A percentile compares a stretch with the other conserved stretches of the same genome.
These are phyloP conservation scores for Plicaturopsis crispa DNA, from an alignment of 768 basidiomycete genomes.

Conservation along the genomic window DNA sequence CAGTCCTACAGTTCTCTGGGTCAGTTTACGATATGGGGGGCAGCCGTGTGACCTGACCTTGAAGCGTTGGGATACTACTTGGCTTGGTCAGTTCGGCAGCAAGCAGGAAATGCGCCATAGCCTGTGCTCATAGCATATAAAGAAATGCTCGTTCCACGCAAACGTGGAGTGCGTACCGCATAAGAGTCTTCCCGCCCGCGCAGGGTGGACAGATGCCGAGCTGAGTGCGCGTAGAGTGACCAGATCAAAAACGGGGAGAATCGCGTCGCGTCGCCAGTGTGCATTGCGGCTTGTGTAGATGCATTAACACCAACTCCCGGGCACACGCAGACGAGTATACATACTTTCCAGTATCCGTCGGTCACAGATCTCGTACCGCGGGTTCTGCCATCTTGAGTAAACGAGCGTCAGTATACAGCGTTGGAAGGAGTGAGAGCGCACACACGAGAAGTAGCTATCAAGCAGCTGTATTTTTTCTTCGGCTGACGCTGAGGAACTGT, in stretches of 20 bases:
- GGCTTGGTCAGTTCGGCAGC: slow-evolving; percentile 5
- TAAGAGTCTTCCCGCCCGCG: slow-evolving; percentile 4
- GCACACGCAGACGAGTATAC: background rate
- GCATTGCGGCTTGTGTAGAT: slow-evolving; percentile 2
- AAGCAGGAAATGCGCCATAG: slow-evolving; percentile 4
- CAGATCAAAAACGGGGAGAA: slow-evolving; percentile 6
- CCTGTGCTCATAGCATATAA: slow-evolving; percentile 1
- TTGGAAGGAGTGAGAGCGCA: too few relatives aligned
- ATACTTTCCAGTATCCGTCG: slow-evolving; percentile 6
- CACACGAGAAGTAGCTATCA: slow-evolving; percentile 8
- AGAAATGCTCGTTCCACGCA: background rate
- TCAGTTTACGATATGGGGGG: background rate
- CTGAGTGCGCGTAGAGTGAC: slow-evolving; percentile 6
- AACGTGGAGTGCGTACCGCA: slow-evolving; percentile 2
- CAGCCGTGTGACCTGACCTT: slow-evolving; percentile 1
- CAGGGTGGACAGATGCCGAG: slow-evolving; percentile 5
- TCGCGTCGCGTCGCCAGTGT: slow-evolving; percentile 5
- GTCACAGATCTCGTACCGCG: slow-evolving; percentile 5
- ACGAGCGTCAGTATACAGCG: background rate
- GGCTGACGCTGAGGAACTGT: background rate
- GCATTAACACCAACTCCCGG: background rate
- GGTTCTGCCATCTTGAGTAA: slow-evolving; percentile 6
- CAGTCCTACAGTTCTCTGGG: slow-evolving; percentile 1
- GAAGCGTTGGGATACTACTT: slow-evolving; percentile 6
- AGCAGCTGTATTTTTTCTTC: slow-evolving; percentile 3